Percentiles rank a stretch among this genome's conserved stretches.
These are phyloP conservation scores for Platanthera guangdongensis DNA, from an alignment of 106 monocot species.

Conservation along the genomic window DNA sequence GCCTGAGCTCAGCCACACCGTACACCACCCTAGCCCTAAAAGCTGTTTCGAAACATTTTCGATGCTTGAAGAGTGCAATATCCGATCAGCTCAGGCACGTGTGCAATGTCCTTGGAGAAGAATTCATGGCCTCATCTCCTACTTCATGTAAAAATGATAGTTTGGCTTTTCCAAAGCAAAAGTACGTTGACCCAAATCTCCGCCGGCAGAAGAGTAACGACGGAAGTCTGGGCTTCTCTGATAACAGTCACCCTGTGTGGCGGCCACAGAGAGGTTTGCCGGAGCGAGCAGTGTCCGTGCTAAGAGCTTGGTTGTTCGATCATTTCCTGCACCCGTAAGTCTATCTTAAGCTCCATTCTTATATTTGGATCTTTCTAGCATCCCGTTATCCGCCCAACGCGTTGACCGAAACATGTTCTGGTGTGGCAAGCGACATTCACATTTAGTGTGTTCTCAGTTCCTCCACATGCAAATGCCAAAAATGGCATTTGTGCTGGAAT, in stretches of 20 bases:
- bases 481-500: no score
- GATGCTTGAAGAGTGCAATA: constrained; percentile 39
- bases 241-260: constrained; percentile 48
- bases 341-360: neutral
- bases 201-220: constrained; percentile 23
- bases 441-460: no score
- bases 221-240: constrained; percentile 27
- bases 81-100: constrained; percentile 41
- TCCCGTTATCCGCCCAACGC: no score
- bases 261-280: constrained; percentile 61
- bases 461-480: no score
- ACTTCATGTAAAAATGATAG: constrained; percentile 15
- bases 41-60: constrained; percentile 50
- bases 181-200: constrained; percentile 20
- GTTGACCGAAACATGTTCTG: no score
- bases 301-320: constrained; percentile 59
- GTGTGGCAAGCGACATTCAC: no score
- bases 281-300: constrained; percentile 51
- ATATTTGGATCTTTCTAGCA: no score
- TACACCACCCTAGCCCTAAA: constrained; percentile 49
- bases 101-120: constrained; percentile 41
- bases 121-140: constrained; percentile 25
- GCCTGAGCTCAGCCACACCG: constrained; percentile 51
- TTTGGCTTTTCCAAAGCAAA: constrained; percentile 12
- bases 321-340: constrained; percentile 78